Evolutionary conservation across 2,329 filamentous ascomycete species (phyloP).

Genomic region (Claviceps citrina): DNA sequence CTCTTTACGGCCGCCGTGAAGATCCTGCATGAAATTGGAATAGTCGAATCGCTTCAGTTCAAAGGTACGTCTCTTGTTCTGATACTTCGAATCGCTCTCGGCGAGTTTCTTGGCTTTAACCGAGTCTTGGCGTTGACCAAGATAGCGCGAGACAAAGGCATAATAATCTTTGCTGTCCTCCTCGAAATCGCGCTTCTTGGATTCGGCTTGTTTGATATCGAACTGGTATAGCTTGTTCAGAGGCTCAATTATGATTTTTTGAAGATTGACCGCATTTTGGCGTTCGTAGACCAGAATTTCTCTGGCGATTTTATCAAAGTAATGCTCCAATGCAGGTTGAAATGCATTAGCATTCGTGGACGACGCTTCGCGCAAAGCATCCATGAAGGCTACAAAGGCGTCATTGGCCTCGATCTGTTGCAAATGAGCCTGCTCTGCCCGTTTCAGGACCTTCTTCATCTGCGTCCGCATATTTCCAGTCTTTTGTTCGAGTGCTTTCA

Average conservation of each 20-base stretch:
- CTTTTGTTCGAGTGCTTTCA: slow-evolving; percentile 92
- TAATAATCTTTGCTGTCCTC: slow-evolving; percentile 99
- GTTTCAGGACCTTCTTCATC: slow-evolving; percentile 92
- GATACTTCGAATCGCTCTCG: slow-evolving; percentile 92
- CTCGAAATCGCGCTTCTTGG: slow-evolving; percentile 94
- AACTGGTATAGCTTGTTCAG: slow-evolving; percentile 80
- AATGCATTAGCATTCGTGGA: slow-evolving; percentile 88
- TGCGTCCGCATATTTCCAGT: slow-evolving; percentile 84
- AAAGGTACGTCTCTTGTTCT: slow-evolving; percentile 82
- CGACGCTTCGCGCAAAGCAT: slow-evolving; percentile 73
- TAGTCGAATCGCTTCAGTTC: slow-evolving; percentile 98
- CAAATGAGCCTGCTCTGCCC: slow-evolving; percentile 73
- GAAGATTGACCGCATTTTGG: slow-evolving; percentile 68
- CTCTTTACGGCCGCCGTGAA: slow-evolving; percentile 97
- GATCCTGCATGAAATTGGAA: slow-evolving; percentile 95
- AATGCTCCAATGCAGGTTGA: slow-evolving; percentile 92
- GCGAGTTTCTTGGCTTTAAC: slow-evolving; percentile 93
- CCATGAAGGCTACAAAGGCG: slow-evolving; percentile 66
- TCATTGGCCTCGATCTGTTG: slow-evolving; percentile 77
- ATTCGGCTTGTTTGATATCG: slow-evolving; percentile 94
- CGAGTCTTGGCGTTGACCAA: slow-evolving; percentile 91
- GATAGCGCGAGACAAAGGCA: slow-evolving; percentile 81
- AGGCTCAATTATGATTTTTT: slow-evolving; percentile 89
- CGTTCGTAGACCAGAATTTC: slow-evolving; percentile 81
- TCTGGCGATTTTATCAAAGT: slow-evolving; percentile 90